Evolutionary conservation across 2,329 filamentous ascomycete genomes (phyloP).

Genomic region (Coleophoma crateriformis): DNA sequence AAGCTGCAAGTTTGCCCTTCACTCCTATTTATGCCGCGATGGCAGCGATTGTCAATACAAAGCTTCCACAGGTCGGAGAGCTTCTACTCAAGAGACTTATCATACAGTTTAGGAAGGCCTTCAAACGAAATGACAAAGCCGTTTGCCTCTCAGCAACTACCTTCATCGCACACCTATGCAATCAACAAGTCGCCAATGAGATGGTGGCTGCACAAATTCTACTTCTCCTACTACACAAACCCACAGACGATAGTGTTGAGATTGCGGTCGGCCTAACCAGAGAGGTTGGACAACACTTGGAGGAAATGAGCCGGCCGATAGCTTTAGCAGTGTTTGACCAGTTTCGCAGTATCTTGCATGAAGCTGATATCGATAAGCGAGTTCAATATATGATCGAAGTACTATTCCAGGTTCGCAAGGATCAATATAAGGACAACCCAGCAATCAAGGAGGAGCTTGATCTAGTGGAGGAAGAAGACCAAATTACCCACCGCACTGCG

Average conservation of each 20-base stretch:
- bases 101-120: constrained; percentile 90
- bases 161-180: constrained; percentile 92
- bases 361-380: constrained; percentile 93
- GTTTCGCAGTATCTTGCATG: constrained; percentile 90
- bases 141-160: constrained; percentile 91
- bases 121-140: constrained; percentile 93
- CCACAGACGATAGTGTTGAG: constrained; percentile 95
- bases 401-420: constrained; percentile 91
- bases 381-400: constrained; percentile 99
- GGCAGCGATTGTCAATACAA: constrained; percentile 95
- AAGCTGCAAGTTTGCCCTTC: constrained; percentile 91
- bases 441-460: constrained; percentile 90
- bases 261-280: constrained; percentile 91
- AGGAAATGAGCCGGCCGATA: constrained; percentile 90
- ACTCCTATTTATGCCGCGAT: constrained; percentile 95
- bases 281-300: constrained; percentile 88
- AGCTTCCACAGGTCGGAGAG: constrained; percentile 91
- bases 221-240: constrained; percentile 86
- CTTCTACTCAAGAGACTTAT: constrained; percentile 79
- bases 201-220: constrained; percentile 90
- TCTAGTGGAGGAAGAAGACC: constrained; percentile 94
- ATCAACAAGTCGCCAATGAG: constrained; percentile 93
- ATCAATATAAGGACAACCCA: constrained; percentile 93
- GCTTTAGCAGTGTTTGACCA: constrained; percentile 90
- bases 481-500: constrained; percentile 84